Evolutionary conservation across 1,139 yeast species (phyloP), one percentile per base, ranked within the genome.

Genomic region (Hyphopichia fennica): DNA sequence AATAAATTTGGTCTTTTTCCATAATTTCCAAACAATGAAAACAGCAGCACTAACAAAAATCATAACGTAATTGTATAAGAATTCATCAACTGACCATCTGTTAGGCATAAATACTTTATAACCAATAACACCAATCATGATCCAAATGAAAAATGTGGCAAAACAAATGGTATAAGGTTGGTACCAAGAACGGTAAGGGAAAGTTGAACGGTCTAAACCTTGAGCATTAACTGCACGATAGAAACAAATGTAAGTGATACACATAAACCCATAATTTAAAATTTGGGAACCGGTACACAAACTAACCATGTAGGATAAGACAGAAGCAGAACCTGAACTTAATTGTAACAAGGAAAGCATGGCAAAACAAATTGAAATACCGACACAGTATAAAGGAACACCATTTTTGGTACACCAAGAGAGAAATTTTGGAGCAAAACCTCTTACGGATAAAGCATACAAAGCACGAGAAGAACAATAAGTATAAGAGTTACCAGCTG

Each of bases 261-360:
- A 67, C 73, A 88, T 81, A 49, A 81, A 72, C 35, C 78, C 76
- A 55, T 83, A 87, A 59, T 85, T 87, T 55, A 87, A 78, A 51
- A 87, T 68, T 62, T 87, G 93, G 2, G 91, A 84, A 1, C 91
- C 87, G 1, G 96, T 87, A 52, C 86, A 84, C 51, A 88, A 68
- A 53, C 81, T 83, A 42, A 87, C 83, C 60, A 88, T 75, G 84
- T 91, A 87, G 55, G 77, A 76, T 52, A 88, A 73, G 14, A 86
- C 96, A 15, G 75, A 79, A 15, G 81, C 77, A 33, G 91, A 10
- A 14, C 45, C 39, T 15, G 29, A 14, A 29, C 50, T 37, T 18
- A 47, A 45, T 36, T 49, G 51, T 43, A 49, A 41, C 30, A 47
- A 44, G 60, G 77, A 62, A 54, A 72, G 48, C 42, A 66, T 53